phyloP scores from a whole-genome alignment of 179 eudicot genomes.

The Pouteria campechiana region DNA sequence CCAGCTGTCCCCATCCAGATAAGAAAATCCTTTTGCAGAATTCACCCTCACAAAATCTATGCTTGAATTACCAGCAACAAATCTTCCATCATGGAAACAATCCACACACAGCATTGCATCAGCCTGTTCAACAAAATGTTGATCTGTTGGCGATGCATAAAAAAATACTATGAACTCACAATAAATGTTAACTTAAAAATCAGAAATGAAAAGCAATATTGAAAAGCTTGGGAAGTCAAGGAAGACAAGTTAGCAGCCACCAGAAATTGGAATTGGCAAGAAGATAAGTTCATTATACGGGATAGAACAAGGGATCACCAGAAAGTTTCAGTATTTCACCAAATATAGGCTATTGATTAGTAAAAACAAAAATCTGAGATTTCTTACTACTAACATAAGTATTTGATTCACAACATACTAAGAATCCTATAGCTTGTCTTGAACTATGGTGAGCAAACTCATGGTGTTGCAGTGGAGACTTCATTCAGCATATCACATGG shows the following conservation, averaged over 20 bases:
- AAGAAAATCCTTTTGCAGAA: conserved; percentile 44
- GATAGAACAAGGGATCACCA: too few relatives aligned
- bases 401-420: too few relatives aligned
- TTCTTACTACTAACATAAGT: too few relatives aligned
- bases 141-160: conserved; percentile 6
- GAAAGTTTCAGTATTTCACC: too few relatives aligned
- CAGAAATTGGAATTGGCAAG: too few relatives aligned
- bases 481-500: too few relatives aligned
- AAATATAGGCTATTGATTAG: too few relatives aligned
- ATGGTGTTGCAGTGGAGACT: too few relatives aligned
- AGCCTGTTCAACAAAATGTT: conserved; percentile 33
- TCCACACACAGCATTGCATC: conserved; percentile 63
- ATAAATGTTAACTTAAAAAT: background rate
- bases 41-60: conserved; percentile 56
- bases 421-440: too few relatives aligned
- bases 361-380: too few relatives aligned
- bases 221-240: background rate
- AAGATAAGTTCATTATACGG: too few relatives aligned
- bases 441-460: too few relatives aligned
- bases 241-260: background rate
- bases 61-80: conserved; percentile 86
- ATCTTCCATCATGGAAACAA: conserved; percentile 75
- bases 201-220: background rate
- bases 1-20: conserved; percentile 81
- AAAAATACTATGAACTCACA: background rate